phyloP scores from a whole-genome alignment of 2,329 filamentous ascomycete species.

The Fusarium lyarnte region DNA sequence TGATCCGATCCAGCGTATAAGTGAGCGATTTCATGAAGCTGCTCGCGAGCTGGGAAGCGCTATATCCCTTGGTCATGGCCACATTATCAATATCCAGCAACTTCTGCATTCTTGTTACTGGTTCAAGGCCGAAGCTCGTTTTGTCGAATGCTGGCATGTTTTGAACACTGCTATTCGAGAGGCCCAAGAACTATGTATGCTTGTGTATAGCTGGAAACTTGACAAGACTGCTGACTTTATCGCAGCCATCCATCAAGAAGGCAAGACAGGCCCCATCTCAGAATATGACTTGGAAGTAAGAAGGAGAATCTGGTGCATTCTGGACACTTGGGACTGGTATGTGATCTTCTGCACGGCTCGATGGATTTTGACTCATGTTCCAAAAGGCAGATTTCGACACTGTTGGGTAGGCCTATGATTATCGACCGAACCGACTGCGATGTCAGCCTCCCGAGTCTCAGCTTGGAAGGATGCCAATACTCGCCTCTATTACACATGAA shows the following conservation, averaged over 20 bases:
- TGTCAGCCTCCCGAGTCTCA: slow-evolving; percentile 46
- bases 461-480: slow-evolving; percentile 45
- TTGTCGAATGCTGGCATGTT: slow-evolving; percentile 52
- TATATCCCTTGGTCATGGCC: slow-evolving; percentile 47
- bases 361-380: not conserved
- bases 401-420: slow-evolving; percentile 48
- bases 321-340: slow-evolving; percentile 53
- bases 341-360: not conserved
- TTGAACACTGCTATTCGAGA: slow-evolving; percentile 49
- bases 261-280: slow-evolving; percentile 36
- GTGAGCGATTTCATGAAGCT: slow-evolving; percentile 48
- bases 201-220: too few relatives aligned
- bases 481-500: slow-evolving; percentile 51
- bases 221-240: slow-evolving; percentile 1
- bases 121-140: slow-evolving; percentile 50
- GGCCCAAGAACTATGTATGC: slow-evolving; percentile 49
- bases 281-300: slow-evolving; percentile 51
- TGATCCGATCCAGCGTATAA: slow-evolving; percentile 42
- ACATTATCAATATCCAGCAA: slow-evolving; percentile 49
- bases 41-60: slow-evolving; percentile 47
- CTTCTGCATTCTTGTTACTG: slow-evolving; percentile 52
- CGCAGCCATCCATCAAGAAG: slow-evolving; percentile 47
- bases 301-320: slow-evolving; percentile 50
- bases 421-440: slow-evolving; percentile 49
- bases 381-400: slow-evolving; percentile 49